These are phyloP conservation scores for Anthostomella pinea DNA, from an alignment of 2,329 filamentous ascomycete species.

Conservation along the genomic window DNA sequence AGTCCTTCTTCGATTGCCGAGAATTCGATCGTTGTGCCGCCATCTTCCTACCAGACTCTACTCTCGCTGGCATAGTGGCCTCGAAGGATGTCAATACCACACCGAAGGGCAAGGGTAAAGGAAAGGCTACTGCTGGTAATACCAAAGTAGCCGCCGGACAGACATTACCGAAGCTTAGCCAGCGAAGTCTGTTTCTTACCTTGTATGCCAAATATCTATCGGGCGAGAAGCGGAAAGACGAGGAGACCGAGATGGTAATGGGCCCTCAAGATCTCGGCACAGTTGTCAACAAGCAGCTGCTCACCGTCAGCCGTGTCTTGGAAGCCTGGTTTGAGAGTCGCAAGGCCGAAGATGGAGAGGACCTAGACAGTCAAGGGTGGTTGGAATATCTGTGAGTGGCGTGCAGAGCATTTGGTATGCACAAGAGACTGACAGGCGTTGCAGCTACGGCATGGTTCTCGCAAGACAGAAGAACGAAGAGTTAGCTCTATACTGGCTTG, in stretches of 20 bases:
- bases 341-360: conserved; percentile 54
- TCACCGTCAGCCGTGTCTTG: conserved; percentile 70
- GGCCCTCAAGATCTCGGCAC: conserved; percentile 86
- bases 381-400: conserved; percentile 71
- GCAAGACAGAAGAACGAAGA: conserved; percentile 88
- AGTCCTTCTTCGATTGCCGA: conserved; percentile 90
- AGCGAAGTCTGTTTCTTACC: conserved; percentile 88
- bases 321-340: conserved; percentile 77
- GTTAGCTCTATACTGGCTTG: conserved; percentile 80
- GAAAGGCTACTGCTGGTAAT: conserved; percentile 47
- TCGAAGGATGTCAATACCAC: conserved; percentile 41
- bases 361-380: conserved; percentile 78
- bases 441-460: conserved; percentile 80
- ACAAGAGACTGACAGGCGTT: conserved; percentile 10
- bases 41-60: conserved; percentile 79
- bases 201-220: conserved; percentile 91
- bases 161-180: conserved; percentile 63
- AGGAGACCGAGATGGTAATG: conserved; percentile 96
- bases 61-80: conserved; percentile 64
- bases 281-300: conserved; percentile 80
- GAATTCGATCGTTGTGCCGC: conserved; percentile 93
- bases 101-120: conserved; percentile 55
- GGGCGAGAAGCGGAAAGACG: conserved; percentile 93
- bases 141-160: conserved; percentile 18
- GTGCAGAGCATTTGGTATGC: not conserved